A percentile compares a stretch with the other conserved stretches of the same genome.
Conservation (phyloP, 768 basidiomycete genomes). For the Ramaria rubella region DNA sequence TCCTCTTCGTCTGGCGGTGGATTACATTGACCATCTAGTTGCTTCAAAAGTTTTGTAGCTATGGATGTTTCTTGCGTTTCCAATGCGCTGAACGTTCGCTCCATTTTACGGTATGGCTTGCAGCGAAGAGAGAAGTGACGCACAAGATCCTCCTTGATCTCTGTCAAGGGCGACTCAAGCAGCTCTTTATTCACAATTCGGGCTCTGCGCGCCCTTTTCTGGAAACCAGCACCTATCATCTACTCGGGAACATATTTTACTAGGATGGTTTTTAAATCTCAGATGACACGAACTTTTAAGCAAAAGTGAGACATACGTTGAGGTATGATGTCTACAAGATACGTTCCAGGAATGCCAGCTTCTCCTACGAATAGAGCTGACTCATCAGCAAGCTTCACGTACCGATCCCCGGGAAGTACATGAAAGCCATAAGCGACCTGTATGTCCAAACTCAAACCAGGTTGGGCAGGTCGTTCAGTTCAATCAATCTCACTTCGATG, state of each 20-base stretch:
- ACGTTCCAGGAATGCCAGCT: background rate
- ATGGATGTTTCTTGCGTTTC: background rate
- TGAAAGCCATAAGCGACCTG: background rate
- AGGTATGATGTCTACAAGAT: background rate
- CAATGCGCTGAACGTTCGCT: no score
- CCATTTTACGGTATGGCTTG: no score
- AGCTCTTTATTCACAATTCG: background rate
- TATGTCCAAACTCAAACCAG: background rate
- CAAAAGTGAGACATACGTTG: background rate
- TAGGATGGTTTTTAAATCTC: background rate
- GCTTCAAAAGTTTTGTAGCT: background rate
- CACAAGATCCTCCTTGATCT: background rate
- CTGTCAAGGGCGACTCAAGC: background rate
- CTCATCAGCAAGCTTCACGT: background rate
- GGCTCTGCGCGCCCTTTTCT: background rate
- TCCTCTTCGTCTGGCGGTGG: background rate
- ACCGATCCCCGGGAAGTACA: background rate
- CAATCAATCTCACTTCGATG: background rate
- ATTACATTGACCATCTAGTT: background rate
- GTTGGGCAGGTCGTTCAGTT: background rate
- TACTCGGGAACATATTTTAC: constrained; percentile 5
- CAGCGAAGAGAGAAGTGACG: background rate
- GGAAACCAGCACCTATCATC: background rate
- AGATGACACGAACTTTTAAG: background rate
- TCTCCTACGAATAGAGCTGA: background rate